Evolutionary conservation across 2,329 filamentous ascomycete genomes (phyloP), one percentile per base, ranked within the genome.

Genomic region (Neofusicoccum sp.): DNA sequence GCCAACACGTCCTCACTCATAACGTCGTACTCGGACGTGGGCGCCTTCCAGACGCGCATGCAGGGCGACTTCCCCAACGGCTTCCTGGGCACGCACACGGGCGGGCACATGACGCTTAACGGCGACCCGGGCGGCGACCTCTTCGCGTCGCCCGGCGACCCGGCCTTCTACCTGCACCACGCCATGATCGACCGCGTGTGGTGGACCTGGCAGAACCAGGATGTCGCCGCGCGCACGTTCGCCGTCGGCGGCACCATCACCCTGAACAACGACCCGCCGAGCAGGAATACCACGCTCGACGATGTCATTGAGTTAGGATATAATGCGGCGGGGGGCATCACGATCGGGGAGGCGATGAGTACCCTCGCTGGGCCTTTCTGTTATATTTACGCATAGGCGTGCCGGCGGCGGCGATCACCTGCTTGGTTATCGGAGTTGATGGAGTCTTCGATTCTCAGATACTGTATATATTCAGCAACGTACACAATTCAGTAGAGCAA

Each of bases 181-280:
- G 75, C 74, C 2, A 77, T 78, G 71, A 79, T 84, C 31, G 82
- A 84, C 66, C 74, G 80, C 2, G 68, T 76, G 2, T 84, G 76
- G 72, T 82, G 79, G 79, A 81, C 79, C 12, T 84, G 82, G 82
- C 81, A 84, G 69, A 81, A 79, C 63, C 70, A 77, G 50, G 75
- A 82, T 54, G 67, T 74, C 41, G 66, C 69, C 52, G 71, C 71
- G 11, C 73, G 81, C 12, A 71, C 72, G 60, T 70, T 76, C 56
- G 72, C 70, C 33, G 76, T 84, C 61, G 72, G 69, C 3, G 81
- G 79, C 1, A 82, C 80, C 4, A 74, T 74, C 7, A 83, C 81
- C 2, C 74, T 82, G 16, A 71, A 79, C 54, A 79, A 81, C 59
- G 47, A 62, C 1, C 80, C 81, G 2, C 74, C 79, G 2, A 79